Conservation (phyloP, 1,139 yeast species). For the Kurtzmaniella quercitrusa region DNA sequence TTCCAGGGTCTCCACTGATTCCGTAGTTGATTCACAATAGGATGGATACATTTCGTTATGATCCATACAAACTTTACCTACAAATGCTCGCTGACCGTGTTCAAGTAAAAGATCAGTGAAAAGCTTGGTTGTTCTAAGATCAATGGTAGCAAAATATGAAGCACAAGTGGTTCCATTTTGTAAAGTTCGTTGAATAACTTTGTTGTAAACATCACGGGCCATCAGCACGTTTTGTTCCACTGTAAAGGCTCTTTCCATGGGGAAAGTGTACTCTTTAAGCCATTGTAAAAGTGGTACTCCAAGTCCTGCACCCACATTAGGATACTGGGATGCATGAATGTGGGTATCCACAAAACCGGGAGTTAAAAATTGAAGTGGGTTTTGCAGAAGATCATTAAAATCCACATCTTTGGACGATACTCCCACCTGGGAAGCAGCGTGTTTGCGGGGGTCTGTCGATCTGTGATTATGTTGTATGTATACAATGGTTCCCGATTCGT, state of each 20-base stretch:
- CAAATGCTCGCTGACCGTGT: constrained; percentile 80
- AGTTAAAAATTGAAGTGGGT: constrained; percentile 53
- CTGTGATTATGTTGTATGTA: constrained; percentile 19
- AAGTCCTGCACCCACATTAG: constrained; percentile 90
- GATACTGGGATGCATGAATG: constrained; percentile 94
- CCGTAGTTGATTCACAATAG: constrained; percentile 59
- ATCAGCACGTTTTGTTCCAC: constrained; percentile 18
- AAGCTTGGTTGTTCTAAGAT: constrained; percentile 66
- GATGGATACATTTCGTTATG: constrained; percentile 60
- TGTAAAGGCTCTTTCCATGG: constrained; percentile 58
- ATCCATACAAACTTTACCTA: constrained; percentile 94
- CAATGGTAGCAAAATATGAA: constrained; percentile 85
- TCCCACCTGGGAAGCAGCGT: background rate
- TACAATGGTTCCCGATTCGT: constrained; percentile 28
- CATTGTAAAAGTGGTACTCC: constrained; percentile 83
- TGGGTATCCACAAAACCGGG: constrained; percentile 97
- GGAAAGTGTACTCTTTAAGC: constrained; percentile 84
- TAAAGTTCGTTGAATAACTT: constrained; percentile 65
- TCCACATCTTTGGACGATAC: constrained; percentile 13
- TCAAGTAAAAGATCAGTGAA: constrained; percentile 68
- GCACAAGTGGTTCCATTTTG: constrained; percentile 87
- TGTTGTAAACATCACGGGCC: constrained; percentile 61
- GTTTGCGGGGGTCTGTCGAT: background rate
- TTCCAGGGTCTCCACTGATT: constrained; percentile 55
- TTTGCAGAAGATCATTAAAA: constrained; percentile 26